Base-by-base conservation (phyloP, 164 flowering plant species). In the Vitis cinerea region DNA sequence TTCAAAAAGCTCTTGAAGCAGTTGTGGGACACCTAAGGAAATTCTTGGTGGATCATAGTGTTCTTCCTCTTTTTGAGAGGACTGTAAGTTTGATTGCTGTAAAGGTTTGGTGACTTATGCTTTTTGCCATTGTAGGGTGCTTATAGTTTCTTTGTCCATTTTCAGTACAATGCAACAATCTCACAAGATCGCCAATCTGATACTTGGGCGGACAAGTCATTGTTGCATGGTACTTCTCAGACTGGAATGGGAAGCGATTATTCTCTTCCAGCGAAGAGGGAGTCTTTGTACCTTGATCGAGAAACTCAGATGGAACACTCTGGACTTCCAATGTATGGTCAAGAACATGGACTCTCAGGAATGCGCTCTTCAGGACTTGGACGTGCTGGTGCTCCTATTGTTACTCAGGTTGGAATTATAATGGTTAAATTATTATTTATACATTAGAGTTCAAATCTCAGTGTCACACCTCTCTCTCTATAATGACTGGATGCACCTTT, bases 11-110 rank as follows among this genome's bases (percentile, higher is more conserved):
- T 47, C 80, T 95, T 17, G 95, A 93, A 78, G 88, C 90, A 61
- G 88, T 89, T 30, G 76, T 89, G n/a, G 90, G 94, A 15, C 97
- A 90, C 73, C 80, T 93, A 13, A 83, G 99, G 72, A 95, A 93
- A 76, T 95, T 93, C 69, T 81, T 95, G 83, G 97, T 91, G 37
- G 99, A 95, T 76, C 97, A 85, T 17, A 86, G 89, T 74, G 90
- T 95, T 61, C 75, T 93, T 80, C 92, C 98, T 62, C 70, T 95
- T 55, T 93, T 95, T 79, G 97, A 95, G 64, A 91, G 88, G 77
- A 73, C n/a, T 50, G 97, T 93, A 82, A 86, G 98, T 75, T 51
- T 60, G 5, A 29, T 61, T 51, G 57, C 4, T n/a, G 12, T 16
- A 23, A 10, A 13, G 23, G 15, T 16, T 29, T 23, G 19, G 16